Percentiles rank a stretch among this genome's conserved stretches.
Evolutionary conservation across 345 rosid species (phyloP).

Genomic region (Eucalyptus leucophloia): DNA sequence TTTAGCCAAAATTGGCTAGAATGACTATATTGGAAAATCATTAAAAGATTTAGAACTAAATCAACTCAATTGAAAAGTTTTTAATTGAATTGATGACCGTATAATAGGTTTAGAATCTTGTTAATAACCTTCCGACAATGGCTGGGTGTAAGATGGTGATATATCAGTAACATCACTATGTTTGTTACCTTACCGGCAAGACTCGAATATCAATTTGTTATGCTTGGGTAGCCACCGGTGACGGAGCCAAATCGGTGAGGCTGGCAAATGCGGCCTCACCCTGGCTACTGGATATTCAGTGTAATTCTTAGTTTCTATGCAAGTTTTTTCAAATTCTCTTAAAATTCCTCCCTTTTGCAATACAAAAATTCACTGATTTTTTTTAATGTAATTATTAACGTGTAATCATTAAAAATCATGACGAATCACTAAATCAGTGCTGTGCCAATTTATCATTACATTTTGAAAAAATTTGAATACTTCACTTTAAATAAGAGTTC

Average conservation of each 20-base stretch:
- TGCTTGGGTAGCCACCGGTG: background rate
- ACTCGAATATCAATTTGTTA: background rate
- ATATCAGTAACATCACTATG: background rate
- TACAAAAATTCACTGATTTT: background rate
- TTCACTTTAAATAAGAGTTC: background rate
- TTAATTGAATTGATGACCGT: background rate
- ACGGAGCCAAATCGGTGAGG: background rate
- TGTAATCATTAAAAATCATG: background rate
- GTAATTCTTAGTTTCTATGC: background rate
- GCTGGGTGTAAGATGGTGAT: background rate
- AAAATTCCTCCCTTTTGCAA: background rate
- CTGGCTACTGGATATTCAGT: background rate
- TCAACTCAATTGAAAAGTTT: background rate
- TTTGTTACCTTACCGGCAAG: background rate
- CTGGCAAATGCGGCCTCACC: background rate
- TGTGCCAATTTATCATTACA: background rate
- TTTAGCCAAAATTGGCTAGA: fast-evolving
- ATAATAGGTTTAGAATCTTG: background rate
- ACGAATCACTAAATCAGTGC: background rate
- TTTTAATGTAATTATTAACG: background rate
- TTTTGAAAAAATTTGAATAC: background rate
- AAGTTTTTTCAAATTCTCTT: background rate
- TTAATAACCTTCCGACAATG: background rate
- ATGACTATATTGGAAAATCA: background rate
- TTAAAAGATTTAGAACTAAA: background rate